Evolutionary conservation across 2,329 filamentous ascomycete species (phyloP).

Genomic region (Alternaria arborescens): DNA sequence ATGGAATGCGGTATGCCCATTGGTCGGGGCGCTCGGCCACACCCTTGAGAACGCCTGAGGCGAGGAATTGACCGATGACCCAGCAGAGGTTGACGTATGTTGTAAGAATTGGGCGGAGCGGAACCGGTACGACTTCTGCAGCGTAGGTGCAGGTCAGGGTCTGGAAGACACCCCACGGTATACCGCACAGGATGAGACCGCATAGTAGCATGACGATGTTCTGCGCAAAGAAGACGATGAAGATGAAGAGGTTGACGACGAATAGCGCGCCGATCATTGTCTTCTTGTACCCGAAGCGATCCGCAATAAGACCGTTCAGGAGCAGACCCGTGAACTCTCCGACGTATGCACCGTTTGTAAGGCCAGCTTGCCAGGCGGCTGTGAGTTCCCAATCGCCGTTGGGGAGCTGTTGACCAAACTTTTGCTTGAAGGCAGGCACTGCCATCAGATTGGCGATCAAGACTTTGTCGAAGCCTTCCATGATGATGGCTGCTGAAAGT

Average conservation of each 20-base stretch:
- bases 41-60: constrained; percentile 73
- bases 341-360: constrained; percentile 57
- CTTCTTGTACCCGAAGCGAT: constrained; percentile 54
- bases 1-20: constrained; percentile 72
- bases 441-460: constrained; percentile 80
- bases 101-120: constrained; percentile 64
- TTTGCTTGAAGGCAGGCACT: constrained; percentile 56
- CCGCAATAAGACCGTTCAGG: constrained; percentile 56
- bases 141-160: constrained; percentile 60
- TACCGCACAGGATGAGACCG: constrained; percentile 62
- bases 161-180: constrained; percentile 59
- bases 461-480: constrained; percentile 89
- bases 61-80: constrained; percentile 77
- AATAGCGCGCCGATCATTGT: constrained; percentile 49
- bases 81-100: constrained; percentile 83
- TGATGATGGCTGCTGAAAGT: constrained; percentile 86
- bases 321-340: constrained; percentile 57
- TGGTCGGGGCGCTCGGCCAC: constrained; percentile 71
- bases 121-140: constrained; percentile 72
- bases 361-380: constrained; percentile 57
- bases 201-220: constrained; percentile 66
- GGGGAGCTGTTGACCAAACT: constrained; percentile 51
- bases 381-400: constrained; percentile 54
- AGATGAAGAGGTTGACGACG: constrained; percentile 44
- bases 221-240: constrained; percentile 49